These are phyloP conservation scores for Trypanosoma theileri DNA, from an alignment of 208 protist genomes.

Conservation along the genomic window DNA sequence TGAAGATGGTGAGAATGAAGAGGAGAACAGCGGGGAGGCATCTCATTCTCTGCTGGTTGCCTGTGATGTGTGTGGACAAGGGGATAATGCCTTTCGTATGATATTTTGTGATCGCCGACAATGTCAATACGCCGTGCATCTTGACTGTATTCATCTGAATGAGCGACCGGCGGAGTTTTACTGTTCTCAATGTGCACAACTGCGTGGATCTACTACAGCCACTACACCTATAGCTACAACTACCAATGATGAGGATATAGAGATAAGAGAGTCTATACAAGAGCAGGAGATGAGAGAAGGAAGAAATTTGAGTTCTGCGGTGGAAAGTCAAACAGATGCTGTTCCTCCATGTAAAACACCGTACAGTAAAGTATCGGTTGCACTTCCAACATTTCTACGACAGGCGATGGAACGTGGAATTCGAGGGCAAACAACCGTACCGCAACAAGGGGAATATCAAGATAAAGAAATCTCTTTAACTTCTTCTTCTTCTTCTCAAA, in stretches of 20 bases:
- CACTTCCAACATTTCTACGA: slow-evolving; percentile 3
- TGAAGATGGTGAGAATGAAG: slow-evolving; percentile 26
- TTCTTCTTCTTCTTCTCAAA: background rate
- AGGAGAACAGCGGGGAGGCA: background rate
- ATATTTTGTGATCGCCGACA: slow-evolving; percentile 84
- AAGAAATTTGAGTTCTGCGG: background rate
- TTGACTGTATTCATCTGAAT: slow-evolving; percentile 65
- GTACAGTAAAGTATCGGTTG: background rate
- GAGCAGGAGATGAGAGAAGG: no score
- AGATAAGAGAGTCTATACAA: no score
- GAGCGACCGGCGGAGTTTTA: slow-evolving; percentile 74
- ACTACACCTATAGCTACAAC: background rate
- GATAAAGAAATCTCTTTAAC: background rate
- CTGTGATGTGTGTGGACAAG: slow-evolving; percentile 66
- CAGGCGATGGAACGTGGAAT: background rate
- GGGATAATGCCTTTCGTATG: slow-evolving; percentile 65
- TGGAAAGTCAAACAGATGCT: no score
- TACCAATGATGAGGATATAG: background rate
- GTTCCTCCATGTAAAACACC: no score
- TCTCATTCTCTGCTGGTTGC: slow-evolving; percentile 18
- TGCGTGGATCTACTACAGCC: slow-evolving; percentile 13
- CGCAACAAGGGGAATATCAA: background rate
- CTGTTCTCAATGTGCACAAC: slow-evolving; percentile 47
- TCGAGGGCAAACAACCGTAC: background rate
- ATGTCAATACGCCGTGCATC: slow-evolving; percentile 71